These are phyloP conservation scores for Solanum hybrid DNA, from an alignment of 305 asterid genomes.

Conservation along the genomic window DNA sequence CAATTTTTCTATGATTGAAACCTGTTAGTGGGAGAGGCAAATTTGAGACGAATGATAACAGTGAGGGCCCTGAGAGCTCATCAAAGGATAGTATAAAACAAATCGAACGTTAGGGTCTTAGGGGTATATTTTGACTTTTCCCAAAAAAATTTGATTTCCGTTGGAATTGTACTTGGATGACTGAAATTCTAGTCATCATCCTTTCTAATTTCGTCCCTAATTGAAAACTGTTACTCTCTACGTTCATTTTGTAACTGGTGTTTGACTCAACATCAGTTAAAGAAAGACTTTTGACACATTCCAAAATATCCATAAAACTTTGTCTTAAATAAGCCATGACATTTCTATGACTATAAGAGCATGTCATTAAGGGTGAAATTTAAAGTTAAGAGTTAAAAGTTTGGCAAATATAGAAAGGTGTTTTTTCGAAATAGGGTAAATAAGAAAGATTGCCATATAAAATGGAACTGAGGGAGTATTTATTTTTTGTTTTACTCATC, in stretches of 20 bases:
- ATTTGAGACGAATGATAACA: not conserved
- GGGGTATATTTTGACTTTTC: not conserved
- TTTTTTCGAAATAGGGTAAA: not conserved
- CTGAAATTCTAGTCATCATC: not conserved
- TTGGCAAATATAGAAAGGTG: not conserved
- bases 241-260: not conserved
- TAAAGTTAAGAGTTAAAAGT: not conserved
- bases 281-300: not conserved
- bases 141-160: not conserved
- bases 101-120: not conserved
- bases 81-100: not conserved
- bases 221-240: not conserved
- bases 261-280: not conserved
- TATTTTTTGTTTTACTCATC: slow-evolving; percentile 3
- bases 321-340: not conserved
- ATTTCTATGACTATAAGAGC: not conserved
- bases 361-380: not conserved
- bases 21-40: not conserved
- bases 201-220: not conserved
- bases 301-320: not conserved
- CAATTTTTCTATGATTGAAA: not conserved
- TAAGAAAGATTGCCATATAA: not conserved
- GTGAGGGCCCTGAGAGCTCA: not conserved
- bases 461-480: not conserved
- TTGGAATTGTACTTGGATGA: not conserved